Base-by-base conservation (phyloP, 345 rosid species). In the Trapa incisa region DNA sequence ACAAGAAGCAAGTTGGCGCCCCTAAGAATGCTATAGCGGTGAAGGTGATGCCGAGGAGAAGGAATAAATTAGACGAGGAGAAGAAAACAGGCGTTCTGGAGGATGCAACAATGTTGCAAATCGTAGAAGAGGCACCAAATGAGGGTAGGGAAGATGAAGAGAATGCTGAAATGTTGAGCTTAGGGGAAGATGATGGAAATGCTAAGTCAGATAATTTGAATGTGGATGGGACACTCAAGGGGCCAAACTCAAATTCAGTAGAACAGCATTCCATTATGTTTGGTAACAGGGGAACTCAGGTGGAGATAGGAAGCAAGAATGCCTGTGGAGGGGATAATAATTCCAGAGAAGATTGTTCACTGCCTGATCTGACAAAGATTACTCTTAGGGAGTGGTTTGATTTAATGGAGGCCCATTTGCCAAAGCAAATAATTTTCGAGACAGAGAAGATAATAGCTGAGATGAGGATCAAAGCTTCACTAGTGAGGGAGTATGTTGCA, bases 311-410 rank as follows among this genome's bases (percentile, higher is more conserved):
- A 2, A 70, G 39, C 39, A 72, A 66, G 70, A 73, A 62, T 29
- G 38, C 47, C 14, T 66, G 57, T 2, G 41, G 12, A 35, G 72
- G 3, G 14, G 47, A 63, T n/a, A 70, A 68, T 32, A 17, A 53
- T 17, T 41, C 63, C 1, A n/a, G 36, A 58, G 53, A 62, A 56
- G 41, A 22, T 68, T 42, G 80, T 75, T 75, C 45, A n/a, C 45
- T 45, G 64, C 69, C 69, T n/a, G 72, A 73, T 68, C 78, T 84
- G 70, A 81, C 71, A 65, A 82, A 75, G 71, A 82, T 87, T 83
- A 80, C 83, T 16, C 37, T 87, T 42, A 77, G 77, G 69, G 80
- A 91, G 42, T 94, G 91, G 97, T 86, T 89, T 69, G 80, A 80
- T 65, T 80, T 53, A 68, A 56, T 87, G 84, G 86, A 82, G 72